phyloP scores from a whole-genome alignment of 2,329 filamentous ascomycete genomes.

The Diaporthe destruens region DNA sequence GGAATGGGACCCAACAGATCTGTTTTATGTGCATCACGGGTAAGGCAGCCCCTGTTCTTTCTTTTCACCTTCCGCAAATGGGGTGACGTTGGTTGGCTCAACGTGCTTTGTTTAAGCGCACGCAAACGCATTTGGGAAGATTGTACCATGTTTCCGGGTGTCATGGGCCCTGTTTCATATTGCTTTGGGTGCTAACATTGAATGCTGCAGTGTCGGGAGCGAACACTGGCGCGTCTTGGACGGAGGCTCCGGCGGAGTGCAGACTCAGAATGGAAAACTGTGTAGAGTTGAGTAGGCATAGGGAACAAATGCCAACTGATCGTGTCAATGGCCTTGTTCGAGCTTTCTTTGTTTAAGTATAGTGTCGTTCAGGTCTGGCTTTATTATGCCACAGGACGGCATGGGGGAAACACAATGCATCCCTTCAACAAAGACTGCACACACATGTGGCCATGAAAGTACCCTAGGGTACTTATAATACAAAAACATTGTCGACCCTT shows the following conservation, averaged over 20 bases:
- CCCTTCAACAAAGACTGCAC: neutral
- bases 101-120: neutral
- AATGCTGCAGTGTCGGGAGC: conserved; percentile 27
- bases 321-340: conserved; percentile 1
- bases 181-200: conserved; percentile 1
- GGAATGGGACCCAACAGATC: conserved; percentile 51
- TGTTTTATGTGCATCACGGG: conserved; percentile 52
- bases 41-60: neutral
- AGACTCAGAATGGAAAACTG: conserved; percentile 38
- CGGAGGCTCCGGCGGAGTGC: conserved; percentile 9
- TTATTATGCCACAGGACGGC: neutral
- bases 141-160: neutral
- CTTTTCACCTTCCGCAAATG: neutral
- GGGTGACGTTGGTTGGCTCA: neutral
- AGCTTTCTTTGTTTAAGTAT: neutral
- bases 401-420: neutral
- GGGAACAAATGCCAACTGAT: neutral
- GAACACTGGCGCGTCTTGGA: conserved; percentile 33
- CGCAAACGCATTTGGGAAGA: neutral
- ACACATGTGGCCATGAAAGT: neutral
- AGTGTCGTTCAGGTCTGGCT: neutral
- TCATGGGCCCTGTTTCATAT: neutral
- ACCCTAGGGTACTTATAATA: neutral
- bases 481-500: neutral
- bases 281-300: neutral